Evolutionary conservation across 306 rosid species (phyloP).

Genomic region (Luffa aegyptiaca): DNA sequence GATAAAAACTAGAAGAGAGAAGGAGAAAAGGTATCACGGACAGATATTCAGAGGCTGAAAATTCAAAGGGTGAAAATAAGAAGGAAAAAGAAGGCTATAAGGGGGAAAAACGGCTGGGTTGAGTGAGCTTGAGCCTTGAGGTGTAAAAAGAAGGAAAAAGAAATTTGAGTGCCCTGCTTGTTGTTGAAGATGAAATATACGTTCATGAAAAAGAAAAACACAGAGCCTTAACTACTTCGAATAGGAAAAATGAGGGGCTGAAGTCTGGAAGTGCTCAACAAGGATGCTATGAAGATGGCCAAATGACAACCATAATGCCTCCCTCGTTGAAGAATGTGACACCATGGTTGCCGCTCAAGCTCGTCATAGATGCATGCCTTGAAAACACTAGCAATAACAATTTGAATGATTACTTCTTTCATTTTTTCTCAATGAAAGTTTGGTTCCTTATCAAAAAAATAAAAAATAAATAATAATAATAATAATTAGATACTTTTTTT

Average conservation of each 20-base stretch:
- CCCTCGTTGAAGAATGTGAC: too few relatives aligned
- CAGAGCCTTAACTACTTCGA: too few relatives aligned
- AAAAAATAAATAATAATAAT: too few relatives aligned
- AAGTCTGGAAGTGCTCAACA: too few relatives aligned
- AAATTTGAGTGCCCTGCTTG: not conserved
- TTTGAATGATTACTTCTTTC: not conserved
- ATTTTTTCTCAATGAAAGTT: too few relatives aligned
- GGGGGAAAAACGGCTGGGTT: not conserved
- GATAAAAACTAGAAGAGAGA: not conserved
- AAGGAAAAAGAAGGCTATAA: not conserved
- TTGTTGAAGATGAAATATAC: not conserved
- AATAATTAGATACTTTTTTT: not conserved
- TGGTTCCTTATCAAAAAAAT: too few relatives aligned
- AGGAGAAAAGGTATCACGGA: not conserved
- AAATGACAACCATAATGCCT: too few relatives aligned
- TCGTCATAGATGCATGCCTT: not conserved
- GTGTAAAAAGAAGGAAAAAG: not conserved
- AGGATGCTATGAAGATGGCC: too few relatives aligned
- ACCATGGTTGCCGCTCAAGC: too few relatives aligned
- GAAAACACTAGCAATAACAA: not conserved
- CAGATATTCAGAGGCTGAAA: not conserved
- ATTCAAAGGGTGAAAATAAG: not conserved
- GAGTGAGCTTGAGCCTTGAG: conserved; percentile 1
- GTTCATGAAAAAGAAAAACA: too few relatives aligned
- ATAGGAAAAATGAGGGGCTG: too few relatives aligned